Evolutionary conservation across 371 early-diverging fungal genomes (phyloP).

Genomic region (Mucor circinelloides): DNA sequence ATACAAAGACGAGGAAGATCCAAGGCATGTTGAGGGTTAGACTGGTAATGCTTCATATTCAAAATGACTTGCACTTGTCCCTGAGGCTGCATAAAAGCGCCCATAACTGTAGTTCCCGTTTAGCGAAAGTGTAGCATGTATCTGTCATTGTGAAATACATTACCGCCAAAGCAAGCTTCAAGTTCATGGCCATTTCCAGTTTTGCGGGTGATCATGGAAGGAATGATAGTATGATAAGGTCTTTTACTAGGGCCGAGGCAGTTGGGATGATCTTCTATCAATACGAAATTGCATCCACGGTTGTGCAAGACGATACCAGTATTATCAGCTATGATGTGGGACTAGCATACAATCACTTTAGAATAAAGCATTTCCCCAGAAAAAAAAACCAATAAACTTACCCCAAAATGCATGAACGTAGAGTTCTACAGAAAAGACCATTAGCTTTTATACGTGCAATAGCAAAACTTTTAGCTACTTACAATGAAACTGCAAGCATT

Average conservation of each 20-base stretch:
- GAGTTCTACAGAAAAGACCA: conserved; percentile 49
- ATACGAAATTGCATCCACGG: conserved; percentile 71
- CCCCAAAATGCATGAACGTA: conserved; percentile 62
- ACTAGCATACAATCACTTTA: conserved; percentile 16
- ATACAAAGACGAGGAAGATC: conserved; percentile 77
- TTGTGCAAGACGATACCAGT: conserved; percentile 79
- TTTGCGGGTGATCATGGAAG: conserved; percentile 64
- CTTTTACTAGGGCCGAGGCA: conserved; percentile 73
- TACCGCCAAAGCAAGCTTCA: conserved; percentile 58
- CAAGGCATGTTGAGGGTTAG: conserved; percentile 69
- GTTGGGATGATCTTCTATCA: conserved; percentile 69
- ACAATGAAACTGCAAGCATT: conserved; percentile 86
- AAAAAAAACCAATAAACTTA: conserved; percentile 19
- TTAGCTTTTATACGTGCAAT: background rate
- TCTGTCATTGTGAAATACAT: background rate
- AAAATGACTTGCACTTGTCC: conserved; percentile 83
- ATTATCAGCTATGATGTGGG: conserved; percentile 57
- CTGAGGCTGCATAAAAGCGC: conserved; percentile 79
- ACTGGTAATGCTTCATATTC: conserved; percentile 63
- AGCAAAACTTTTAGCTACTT: conserved; percentile 13
- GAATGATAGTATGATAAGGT: conserved; percentile 89
- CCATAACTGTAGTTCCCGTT: conserved; percentile 36
- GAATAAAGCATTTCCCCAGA: background rate
- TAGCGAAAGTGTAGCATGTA: background rate
- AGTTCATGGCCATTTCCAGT: conserved; percentile 40